These are phyloP conservation scores for Mucor irregularis DNA, from an alignment of 371 early-diverging fungal species.

Conservation along the genomic window DNA sequence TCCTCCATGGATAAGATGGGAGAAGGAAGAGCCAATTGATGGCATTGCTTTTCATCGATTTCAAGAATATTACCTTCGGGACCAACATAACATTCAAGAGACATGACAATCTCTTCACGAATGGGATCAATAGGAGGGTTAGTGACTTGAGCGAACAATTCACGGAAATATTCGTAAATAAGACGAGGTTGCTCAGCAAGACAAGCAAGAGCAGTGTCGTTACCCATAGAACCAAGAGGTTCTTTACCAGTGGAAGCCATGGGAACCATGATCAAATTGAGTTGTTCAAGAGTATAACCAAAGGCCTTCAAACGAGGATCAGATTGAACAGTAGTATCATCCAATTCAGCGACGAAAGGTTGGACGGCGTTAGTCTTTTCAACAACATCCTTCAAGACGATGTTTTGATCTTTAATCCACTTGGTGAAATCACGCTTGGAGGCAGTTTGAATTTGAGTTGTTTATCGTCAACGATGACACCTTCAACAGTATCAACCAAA, in stretches of 20 bases:
- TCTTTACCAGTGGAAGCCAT: slow-evolving; percentile 91
- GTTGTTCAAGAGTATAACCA: slow-evolving; percentile 92
- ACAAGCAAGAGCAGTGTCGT: slow-evolving; percentile 94
- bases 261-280: slow-evolving; percentile 84
- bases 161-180: slow-evolving; percentile 94
- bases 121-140: slow-evolving; percentile 98
- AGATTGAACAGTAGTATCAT: slow-evolving; percentile 47
- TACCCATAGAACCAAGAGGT: slow-evolving; percentile 97
- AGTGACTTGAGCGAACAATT: slow-evolving; percentile 97
- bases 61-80: slow-evolving; percentile 94
- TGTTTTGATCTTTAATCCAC: slow-evolving; percentile 83
- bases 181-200: slow-evolving; percentile 85
- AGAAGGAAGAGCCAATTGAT: slow-evolving; percentile 77
- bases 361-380: slow-evolving; percentile 20
- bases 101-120: slow-evolving; percentile 97
- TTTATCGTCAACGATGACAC: slow-evolving; percentile 86
- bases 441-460: slow-evolving; percentile 82
- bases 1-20: slow-evolving; percentile 86
- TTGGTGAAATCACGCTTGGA: slow-evolving; percentile 71
- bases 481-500: slow-evolving; percentile 94
- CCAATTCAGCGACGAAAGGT: slow-evolving; percentile 30
- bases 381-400: slow-evolving; percentile 68
- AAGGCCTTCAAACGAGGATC: slow-evolving; percentile 90
- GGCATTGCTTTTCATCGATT: slow-evolving; percentile 75
- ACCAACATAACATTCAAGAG: slow-evolving; percentile 91